Conservation (phyloP, 140 eudicot species). For the Oenanthe javanica region DNA sequence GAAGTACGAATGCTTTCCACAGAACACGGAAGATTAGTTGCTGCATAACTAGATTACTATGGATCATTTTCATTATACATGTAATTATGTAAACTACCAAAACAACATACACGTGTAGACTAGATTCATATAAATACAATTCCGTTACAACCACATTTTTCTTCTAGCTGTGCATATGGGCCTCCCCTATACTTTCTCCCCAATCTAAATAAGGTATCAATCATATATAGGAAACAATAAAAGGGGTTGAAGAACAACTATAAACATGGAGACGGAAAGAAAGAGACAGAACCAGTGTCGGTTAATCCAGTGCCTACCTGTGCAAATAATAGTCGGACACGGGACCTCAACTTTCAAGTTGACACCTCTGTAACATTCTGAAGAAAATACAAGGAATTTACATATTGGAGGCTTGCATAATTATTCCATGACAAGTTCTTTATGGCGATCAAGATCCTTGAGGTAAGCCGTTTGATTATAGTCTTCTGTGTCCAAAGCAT, state of each 20-base stretch:
- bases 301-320: background rate
- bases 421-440: conserved; percentile 86
- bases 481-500: conserved; percentile 67
- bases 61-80: background rate
- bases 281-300: background rate
- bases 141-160: background rate
- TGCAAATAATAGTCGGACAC: background rate
- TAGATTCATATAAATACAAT: background rate
- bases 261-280: background rate
- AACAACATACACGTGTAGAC: background rate
- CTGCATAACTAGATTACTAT: background rate
- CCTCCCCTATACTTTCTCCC: conserved; percentile 3
- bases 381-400: conserved; percentile 3
- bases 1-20: background rate
- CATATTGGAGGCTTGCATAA: background rate
- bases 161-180: conserved; percentile 2
- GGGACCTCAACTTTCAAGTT: background rate
- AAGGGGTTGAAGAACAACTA: background rate
- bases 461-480: conserved; percentile 64
- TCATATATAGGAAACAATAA: background rate
- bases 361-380: background rate
- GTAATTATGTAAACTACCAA: background rate
- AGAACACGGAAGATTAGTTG: background rate
- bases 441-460: conserved; percentile 81
- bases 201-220: background rate